These are phyloP conservation scores for Fusarium algeriense DNA, from an alignment of 2,329 filamentous ascomycete genomes.

Conservation along the genomic window DNA sequence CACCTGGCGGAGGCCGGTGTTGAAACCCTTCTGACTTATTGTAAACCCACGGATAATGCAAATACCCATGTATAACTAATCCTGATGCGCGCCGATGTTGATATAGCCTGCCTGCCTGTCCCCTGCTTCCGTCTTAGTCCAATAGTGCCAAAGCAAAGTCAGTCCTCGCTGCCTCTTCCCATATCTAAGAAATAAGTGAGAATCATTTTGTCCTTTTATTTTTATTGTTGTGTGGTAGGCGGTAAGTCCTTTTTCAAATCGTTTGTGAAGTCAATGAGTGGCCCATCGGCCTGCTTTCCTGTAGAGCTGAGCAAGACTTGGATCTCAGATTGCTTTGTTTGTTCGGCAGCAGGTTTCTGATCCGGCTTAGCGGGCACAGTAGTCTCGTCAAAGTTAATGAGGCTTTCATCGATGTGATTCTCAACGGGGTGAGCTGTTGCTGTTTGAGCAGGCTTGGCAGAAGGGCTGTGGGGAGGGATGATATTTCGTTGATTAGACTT, in stretches of 20 bases:
- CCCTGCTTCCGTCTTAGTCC: conserved; percentile 34
- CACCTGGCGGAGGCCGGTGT: conserved; percentile 38
- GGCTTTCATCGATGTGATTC: conserved; percentile 50
- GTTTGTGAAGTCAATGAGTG: conserved; percentile 67
- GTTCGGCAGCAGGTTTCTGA: not conserved
- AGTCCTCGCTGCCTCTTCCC: conserved; percentile 23
- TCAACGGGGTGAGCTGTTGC: conserved; percentile 32
- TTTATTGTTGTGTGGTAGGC: conserved; percentile 42
- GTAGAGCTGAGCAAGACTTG: conserved; percentile 60
- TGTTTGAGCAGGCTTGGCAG: conserved; percentile 24
- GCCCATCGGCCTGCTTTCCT: conserved; percentile 61
- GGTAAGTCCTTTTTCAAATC: conserved; percentile 67
- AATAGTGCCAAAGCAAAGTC: conserved; percentile 37
- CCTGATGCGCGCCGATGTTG: conserved; percentile 45
- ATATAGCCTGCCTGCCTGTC: conserved; percentile 31
- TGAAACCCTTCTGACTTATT: conserved; percentile 47
- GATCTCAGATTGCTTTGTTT: conserved; percentile 54
- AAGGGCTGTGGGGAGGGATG: conserved; percentile 62
- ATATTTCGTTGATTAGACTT: conserved; percentile 65
- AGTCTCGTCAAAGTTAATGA: conserved; percentile 69
- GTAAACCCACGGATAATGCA: conserved; percentile 43
- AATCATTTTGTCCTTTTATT: conserved; percentile 37
- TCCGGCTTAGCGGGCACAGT: conserved; percentile 8
- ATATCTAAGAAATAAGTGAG: conserved; percentile 31
- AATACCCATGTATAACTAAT: conserved; percentile 46